These are phyloP conservation scores for Entoloma clypeatum DNA, from an alignment of 1,284 basidiomycete genomes.

Conservation along the genomic window DNA sequence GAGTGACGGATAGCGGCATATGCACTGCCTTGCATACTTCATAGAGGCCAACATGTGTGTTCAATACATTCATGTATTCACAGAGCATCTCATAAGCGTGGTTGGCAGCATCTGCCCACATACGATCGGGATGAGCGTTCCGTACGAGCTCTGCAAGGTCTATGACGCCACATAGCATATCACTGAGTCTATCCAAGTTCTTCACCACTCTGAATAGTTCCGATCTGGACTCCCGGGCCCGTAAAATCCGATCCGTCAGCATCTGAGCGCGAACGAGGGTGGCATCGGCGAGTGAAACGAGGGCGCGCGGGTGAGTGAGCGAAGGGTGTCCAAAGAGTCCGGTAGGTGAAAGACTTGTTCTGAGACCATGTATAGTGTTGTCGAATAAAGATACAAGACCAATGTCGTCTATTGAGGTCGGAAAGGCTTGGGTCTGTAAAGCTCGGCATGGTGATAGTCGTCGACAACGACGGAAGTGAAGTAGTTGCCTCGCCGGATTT, in stretches of 20 bases:
- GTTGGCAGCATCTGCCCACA: slow-evolving; percentile 85
- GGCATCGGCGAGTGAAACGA: slow-evolving; percentile 62
- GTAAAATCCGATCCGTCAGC: slow-evolving; percentile 71
- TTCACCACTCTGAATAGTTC: slow-evolving; percentile 87
- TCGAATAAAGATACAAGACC: slow-evolving; percentile 71
- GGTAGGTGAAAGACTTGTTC: slow-evolving; percentile 43
- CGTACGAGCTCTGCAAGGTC: slow-evolving; percentile 93
- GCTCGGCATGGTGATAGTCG: slow-evolving; percentile 22
- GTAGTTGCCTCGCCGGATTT: slow-evolving; percentile 34
- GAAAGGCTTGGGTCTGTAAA: slow-evolving; percentile 39
- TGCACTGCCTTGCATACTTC: slow-evolving; percentile 50
- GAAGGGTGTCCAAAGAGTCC: slow-evolving; percentile 73
- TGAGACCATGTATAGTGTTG: slow-evolving; percentile 42
- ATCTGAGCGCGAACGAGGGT: slow-evolving; percentile 71
- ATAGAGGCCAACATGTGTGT: slow-evolving; percentile 93
- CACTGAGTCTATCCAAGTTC: slow-evolving; percentile 92
- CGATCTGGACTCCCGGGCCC: slow-evolving; percentile 56
- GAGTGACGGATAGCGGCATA: slow-evolving; percentile 4
- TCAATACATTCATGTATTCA: slow-evolving; percentile 97
- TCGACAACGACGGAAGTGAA: slow-evolving; percentile 46
- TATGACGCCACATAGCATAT: slow-evolving; percentile 93
- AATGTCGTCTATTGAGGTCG: slow-evolving; percentile 59
- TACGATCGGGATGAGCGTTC: slow-evolving; percentile 85
- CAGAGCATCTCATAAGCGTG: slow-evolving; percentile 88
- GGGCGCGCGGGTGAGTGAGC: slow-evolving; percentile 57